Evolutionary conservation across 345 rosid genomes (phyloP).

Genomic region (Gossypioides kirkii): DNA sequence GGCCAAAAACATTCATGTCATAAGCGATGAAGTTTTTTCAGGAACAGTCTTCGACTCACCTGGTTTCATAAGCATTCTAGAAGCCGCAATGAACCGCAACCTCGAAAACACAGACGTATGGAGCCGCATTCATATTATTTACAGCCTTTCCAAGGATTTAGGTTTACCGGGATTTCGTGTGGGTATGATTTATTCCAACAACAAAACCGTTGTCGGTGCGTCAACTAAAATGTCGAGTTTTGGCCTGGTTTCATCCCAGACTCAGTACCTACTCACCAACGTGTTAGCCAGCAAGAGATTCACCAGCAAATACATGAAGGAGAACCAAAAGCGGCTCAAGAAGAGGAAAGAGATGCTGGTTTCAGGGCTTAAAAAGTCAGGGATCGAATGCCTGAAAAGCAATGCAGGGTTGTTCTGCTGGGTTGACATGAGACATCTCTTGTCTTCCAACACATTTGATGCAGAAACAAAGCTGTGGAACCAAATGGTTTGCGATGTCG

Average conservation of each 20-base stretch:
- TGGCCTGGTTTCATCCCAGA: constrained; percentile 82
- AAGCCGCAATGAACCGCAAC: constrained; percentile 36
- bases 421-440: constrained; percentile 70
- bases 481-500: constrained; percentile 50
- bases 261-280: constrained; percentile 56
- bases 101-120: constrained; percentile 26
- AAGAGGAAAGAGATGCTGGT: constrained; percentile 47
- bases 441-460: constrained; percentile 48
- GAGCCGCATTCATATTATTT: constrained; percentile 65
- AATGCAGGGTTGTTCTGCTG: constrained; percentile 84
- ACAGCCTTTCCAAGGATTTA: constrained; percentile 77
- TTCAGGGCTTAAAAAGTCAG: constrained; percentile 46
- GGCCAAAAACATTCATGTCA: constrained; percentile 46
- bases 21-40: constrained; percentile 76
- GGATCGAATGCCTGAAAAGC: constrained; percentile 55
- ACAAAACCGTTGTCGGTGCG: constrained; percentile 48
- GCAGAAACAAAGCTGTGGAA: constrained; percentile 72
- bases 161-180: constrained; percentile 91
- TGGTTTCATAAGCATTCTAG: constrained; percentile 51
- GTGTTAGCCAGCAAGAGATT: constrained; percentile 58
- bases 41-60: constrained; percentile 67
- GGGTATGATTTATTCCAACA: constrained; percentile 70
- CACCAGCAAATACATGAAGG: constrained; percentile 43
- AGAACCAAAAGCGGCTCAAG: constrained; percentile 52
- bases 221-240: constrained; percentile 94